These are phyloP conservation scores for Jatropha multifida DNA, from an alignment of 441 rosid genomes.

Conservation along the genomic window DNA sequence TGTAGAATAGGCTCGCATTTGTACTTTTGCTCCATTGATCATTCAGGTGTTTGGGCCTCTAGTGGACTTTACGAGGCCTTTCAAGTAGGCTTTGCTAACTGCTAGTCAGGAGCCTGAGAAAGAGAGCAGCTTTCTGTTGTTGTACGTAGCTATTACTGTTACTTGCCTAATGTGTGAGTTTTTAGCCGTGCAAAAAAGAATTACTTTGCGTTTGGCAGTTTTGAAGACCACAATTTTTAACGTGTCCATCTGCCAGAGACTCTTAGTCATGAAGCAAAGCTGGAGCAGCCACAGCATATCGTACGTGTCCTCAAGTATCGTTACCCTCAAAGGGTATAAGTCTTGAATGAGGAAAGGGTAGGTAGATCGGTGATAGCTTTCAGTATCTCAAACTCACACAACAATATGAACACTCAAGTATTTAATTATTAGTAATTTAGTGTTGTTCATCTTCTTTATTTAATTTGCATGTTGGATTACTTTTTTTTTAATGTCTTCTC, in stretches of 20 bases:
- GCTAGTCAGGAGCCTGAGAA: background rate
- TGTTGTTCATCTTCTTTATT: background rate
- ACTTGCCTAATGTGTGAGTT: background rate
- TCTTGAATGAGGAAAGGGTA: background rate
- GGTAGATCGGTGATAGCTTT: background rate
- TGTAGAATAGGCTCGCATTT: background rate
- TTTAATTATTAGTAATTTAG: background rate
- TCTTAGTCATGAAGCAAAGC: constrained; percentile 5
- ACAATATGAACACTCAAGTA: constrained; percentile 30
- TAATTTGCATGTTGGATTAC: background rate
- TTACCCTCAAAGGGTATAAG: background rate
- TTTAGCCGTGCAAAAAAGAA: background rate
- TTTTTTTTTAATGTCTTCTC: background rate
- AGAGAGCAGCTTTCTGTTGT: background rate
- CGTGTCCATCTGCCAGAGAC: constrained; percentile 18
- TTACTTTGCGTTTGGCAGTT: background rate
- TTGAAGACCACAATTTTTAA: background rate
- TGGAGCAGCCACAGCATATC: constrained; percentile 24
- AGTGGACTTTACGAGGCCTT: background rate
- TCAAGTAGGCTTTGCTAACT: background rate
- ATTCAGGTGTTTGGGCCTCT: background rate
- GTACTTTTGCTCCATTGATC: too few relatives aligned
- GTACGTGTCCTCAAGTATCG: constrained; percentile 25
- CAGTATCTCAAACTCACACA: background rate
- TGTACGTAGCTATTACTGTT: background rate